Conservation (phyloP, 1,284 basidiomycete genomes). For the Tylopilus orsonianus region DNA sequence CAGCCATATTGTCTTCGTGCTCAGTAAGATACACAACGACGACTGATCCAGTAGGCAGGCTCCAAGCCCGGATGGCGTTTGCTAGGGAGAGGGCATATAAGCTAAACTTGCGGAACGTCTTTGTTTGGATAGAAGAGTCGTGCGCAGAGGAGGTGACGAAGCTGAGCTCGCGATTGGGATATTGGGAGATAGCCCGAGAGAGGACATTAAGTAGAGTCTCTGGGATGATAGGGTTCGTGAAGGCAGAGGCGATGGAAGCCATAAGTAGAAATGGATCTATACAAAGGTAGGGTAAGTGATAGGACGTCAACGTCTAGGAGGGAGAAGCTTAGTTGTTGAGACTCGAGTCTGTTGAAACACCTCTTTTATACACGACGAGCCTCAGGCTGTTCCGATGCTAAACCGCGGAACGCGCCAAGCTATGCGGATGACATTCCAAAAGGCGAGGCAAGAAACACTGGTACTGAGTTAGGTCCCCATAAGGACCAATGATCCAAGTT, state of each 20-base stretch:
- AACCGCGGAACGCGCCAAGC: background rate
- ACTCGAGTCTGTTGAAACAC: background rate
- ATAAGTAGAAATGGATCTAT: conserved; percentile 8
- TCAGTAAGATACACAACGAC: conserved; percentile 32
- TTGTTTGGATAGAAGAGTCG: conserved; percentile 32
- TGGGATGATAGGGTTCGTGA: conserved; percentile 5
- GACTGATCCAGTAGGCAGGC: conserved; percentile 31
- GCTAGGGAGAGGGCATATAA: conserved; percentile 21
- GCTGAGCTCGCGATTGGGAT: conserved; percentile 28
- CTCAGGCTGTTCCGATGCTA: background rate
- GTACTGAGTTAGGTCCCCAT: conserved; percentile 7
- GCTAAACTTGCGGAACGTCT: conserved; percentile 28
- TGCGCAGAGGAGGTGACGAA: conserved; percentile 34
- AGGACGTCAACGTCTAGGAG: conserved; percentile 5
- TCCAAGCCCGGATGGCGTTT: conserved; percentile 18
- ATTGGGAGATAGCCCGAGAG: conserved; percentile 17
- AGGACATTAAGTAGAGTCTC: conserved; percentile 28
- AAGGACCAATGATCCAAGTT: background rate
- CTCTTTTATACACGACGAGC: conserved; percentile 16
- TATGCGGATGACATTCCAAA: background rate
- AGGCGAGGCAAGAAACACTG: background rate
- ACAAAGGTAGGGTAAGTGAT: background rate
- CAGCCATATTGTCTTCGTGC: conserved; percentile 36
- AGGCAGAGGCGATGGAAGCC: conserved; percentile 16
- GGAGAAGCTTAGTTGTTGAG: background rate